Base-by-base conservation (phyloP, 106 monocot species). In the Narthecium ossifragum region DNA sequence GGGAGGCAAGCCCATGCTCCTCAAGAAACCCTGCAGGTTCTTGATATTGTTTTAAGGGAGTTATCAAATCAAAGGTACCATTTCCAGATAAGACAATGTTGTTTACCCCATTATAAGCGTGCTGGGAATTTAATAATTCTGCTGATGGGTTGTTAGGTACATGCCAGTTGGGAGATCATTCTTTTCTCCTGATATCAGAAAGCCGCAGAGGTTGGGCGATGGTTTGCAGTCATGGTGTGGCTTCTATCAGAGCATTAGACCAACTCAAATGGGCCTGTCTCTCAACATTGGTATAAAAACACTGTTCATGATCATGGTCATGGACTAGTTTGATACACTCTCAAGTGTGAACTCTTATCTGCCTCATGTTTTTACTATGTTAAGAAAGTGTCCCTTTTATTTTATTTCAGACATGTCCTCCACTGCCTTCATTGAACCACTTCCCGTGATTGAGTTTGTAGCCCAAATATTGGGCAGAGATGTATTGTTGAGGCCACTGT, bases 251-350 rank as follows among this genome's bases (percentile, higher is more conserved):
- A 92, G 92, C 57, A 81, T 92, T 28, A 71, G 87, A 41, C 88
- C 92, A 28, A 92, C 92, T 17, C 92, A 92, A 68, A 92, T 92
- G 92, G 88, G 92, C 13, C 74, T 92, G 24, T 88, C 92, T 26
- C 78, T 92, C 24, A 92, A 92, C 56, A 92, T 92, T 56, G 92
- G 92, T 88, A 54, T n/a, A 66, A 40, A 7, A 40, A 20, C 28
- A 37, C 2, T 37, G 6, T 53, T 6, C 12, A 17, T 49, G 20
- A 49, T 43, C 43, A 43, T 43, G 43, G 14, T 43, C 18, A 13
- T 43, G 43, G 17, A 43, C 18, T 18, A 43, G 11, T 43, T 4
- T 17, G 18, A 43, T 43, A 43, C 14, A 43, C 14, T 43, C 18
- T 43, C 43, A 43, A 18, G 4, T 43, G 17, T 43, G 18, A 18